phyloP scores from a whole-genome alignment of 2,329 filamentous ascomycete genomes.

The Metarhizium brunneum region DNA sequence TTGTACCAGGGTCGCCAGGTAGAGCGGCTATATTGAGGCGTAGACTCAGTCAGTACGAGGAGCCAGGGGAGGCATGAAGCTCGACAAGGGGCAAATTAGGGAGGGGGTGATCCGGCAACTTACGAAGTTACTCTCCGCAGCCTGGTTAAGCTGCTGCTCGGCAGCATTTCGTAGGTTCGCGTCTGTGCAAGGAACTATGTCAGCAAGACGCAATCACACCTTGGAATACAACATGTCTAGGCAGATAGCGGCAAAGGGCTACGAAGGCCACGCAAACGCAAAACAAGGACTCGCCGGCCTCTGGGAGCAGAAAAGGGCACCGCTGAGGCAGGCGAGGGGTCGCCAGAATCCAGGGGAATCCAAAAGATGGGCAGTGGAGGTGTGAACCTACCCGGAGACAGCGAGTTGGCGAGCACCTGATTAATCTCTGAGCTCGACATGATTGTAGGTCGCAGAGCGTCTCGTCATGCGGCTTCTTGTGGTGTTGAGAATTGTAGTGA shows the following conservation, averaged over 20 bases:
- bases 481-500: conserved; percentile 5
- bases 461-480: conserved; percentile 27
- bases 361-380: background rate
- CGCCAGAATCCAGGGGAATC: conserved; percentile 3
- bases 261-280: background rate
- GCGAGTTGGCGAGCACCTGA: conserved; percentile 92
- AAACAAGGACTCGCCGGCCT: background rate
- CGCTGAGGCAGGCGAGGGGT: background rate
- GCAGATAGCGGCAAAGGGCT: conserved; percentile 1
- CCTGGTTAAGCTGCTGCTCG: conserved; percentile 88
- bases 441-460: conserved; percentile 28
- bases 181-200: conserved; percentile 49
- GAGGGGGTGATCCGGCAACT: conserved; percentile 17
- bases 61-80: conserved; percentile 15
- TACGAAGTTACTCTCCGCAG: conserved; percentile 94
- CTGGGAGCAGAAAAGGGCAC: background rate
- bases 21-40: conserved; percentile 58
- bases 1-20: conserved; percentile 84
- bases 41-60: background rate
- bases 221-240: background rate
- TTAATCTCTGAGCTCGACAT: conserved; percentile 87
- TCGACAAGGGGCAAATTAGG: background rate
- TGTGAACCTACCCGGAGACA: conserved; percentile 71
- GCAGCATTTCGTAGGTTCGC: conserved; percentile 80
- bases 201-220: background rate